Evolutionary conservation across 805 yeast species (phyloP), one percentile per base, ranked within the genome.

Genomic region (Candida dendrica): DNA sequence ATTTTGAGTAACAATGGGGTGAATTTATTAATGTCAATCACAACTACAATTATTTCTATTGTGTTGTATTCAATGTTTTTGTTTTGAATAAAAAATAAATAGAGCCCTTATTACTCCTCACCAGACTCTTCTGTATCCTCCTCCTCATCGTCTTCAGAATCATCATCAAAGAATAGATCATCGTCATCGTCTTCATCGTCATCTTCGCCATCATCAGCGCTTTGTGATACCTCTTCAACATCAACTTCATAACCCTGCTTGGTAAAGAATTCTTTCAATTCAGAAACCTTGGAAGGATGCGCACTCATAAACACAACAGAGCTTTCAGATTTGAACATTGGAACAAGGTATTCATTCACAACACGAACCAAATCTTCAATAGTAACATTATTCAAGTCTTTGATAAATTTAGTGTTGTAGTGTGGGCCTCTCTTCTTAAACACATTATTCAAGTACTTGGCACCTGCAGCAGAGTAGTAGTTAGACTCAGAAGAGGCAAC

Each of bases 401-500:
- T 59, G 58, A 90, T 70, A 43, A 83, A 75, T 34, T 55, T 61
- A 17, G 65, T 62, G 44, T 74, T 76, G 57, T 75, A 87, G 44
- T 79, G 59, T 2, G 85, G 78, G 1, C 95, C 95, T 47, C 95
- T 71, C 49, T 77, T 74, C 52, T 77, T 74, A 53, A 89, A 67
- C 22, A 79, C 72, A 46, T 75, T 72, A 60, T 88, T 91, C 36
- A 71, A 59, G 51, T 80, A 84, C 56, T 81, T 84, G 16, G 72
- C 66, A 41, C 71, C 65, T 14, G 93, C 89, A 0, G 95, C 81
- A 34, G 74, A 71, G 43, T 72, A 72, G 36, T 69, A 70, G 49
- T 83, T 81, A n/a, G 80, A 72, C 49, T 85, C 90, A 5, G 68
- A 61, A 19, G 78, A 72, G 0, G 96, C 95, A 38, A 85, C 66